Evolutionary conservation across 768 basidiomycete genomes (phyloP), one percentile per base, ranked within the genome.

Genomic region (Russula compacta): DNA sequence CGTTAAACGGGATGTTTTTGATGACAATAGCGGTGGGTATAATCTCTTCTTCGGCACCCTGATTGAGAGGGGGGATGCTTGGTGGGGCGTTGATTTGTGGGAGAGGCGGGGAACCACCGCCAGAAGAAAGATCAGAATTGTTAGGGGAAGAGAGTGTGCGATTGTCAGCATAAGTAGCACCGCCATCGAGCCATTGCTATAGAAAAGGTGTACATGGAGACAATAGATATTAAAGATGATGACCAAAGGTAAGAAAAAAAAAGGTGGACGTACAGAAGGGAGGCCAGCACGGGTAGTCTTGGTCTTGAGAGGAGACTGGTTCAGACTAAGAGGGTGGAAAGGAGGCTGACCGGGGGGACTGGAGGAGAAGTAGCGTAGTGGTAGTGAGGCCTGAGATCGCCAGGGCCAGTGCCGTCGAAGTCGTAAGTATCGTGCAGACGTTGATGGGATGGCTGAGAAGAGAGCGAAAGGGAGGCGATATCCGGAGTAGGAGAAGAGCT

Each of bases 1-100:
- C 93, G 69, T 94, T 94, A 81, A 99, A 99, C 67, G 95, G 95
- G 77, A 99, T 99, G 79, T 98, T 98, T 84, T 99, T 99, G 75
- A 99, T 98, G 71, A 99, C 97, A 70, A 99, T 98, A 57, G 97
- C 97, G 10, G 95, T 98, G 58, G 95, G 95, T 75, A 98, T 98
- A 73, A 97, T 81, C 73, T 97, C 94, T 74, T 97, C 93, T 68
- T 92, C 90, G 46, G 72, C 68, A 61, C 75, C 80, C 70, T 75
- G 78, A 60, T 73, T 75, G 51, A 84, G 80, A 12, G 83, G 73
- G 24, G 83, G 76, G 43, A 74, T 75, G 19, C 80, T 72, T 60
- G 80, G 72, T 59, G 79, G 72, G 44, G 81, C 68, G 52, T 70
- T 67, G 61, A 77, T 70, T 57, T 73, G 73, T 32, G 73, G 70